Evolutionary conservation across 805 yeast species (phyloP).

Genomic region (Kodamaea neixiangensis): DNA sequence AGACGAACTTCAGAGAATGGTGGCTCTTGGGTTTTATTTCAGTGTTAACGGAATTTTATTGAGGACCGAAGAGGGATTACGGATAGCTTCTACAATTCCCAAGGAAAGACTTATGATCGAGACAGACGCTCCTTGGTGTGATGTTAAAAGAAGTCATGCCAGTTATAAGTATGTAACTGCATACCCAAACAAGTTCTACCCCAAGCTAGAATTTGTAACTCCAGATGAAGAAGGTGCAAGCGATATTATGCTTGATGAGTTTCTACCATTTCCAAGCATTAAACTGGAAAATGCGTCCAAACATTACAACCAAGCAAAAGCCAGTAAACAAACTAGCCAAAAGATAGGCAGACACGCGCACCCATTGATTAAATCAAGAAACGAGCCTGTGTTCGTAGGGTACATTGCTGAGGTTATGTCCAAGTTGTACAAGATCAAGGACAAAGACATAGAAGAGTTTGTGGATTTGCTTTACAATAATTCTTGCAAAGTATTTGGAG

Average conservation of each 20-base stretch:
- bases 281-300: slow-evolving; percentile 62
- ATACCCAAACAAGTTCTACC: slow-evolving; percentile 60
- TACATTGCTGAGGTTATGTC: slow-evolving; percentile 63
- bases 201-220: slow-evolving; percentile 24
- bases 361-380: slow-evolving; percentile 75
- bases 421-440: slow-evolving; percentile 28
- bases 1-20: slow-evolving; percentile 60
- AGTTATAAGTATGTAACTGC: slow-evolving; percentile 57
- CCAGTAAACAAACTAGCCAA: not conserved
- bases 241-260: slow-evolving; percentile 43
- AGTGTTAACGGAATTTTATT: slow-evolving; percentile 95
- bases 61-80: slow-evolving; percentile 70
- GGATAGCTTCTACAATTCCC: slow-evolving; percentile 69
- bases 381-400: slow-evolving; percentile 89
- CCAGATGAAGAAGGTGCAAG: slow-evolving; percentile 15
- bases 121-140: slow-evolving; percentile 99
- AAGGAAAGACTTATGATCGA: slow-evolving; percentile 72
- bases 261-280: slow-evolving; percentile 61
- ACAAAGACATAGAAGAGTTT: slow-evolving; percentile 28
- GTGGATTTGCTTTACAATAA: slow-evolving; percentile 38
- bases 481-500: slow-evolving; percentile 33
- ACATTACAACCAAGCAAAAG: slow-evolving; percentile 16
- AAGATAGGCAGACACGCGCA: slow-evolving; percentile 27
- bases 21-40: slow-evolving; percentile 63
- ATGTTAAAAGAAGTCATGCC: slow-evolving; percentile 79